Conservation (phyloP, 2,329 filamentous ascomycete genomes). For the Trichoderma oligosporum region DNA sequence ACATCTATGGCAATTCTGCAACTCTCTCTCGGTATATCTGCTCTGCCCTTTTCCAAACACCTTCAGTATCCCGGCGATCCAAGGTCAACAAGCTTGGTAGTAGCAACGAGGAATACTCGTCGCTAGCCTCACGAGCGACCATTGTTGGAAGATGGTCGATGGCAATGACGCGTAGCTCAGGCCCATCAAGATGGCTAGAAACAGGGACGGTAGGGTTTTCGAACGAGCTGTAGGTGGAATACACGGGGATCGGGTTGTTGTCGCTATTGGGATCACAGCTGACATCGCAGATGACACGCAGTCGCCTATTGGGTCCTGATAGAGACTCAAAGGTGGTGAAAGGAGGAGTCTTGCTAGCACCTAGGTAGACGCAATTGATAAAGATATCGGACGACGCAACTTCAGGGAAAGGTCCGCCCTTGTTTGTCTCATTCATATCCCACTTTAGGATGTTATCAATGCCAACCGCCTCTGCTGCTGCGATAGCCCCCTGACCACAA, state of each 20-base stretch:
- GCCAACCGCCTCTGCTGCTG: not conserved
- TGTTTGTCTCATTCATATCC: not conserved
- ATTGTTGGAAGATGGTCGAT: constrained; percentile 79
- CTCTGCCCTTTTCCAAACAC: constrained; percentile 77
- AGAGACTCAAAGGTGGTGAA: constrained; percentile 4
- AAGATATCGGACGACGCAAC: not conserved
- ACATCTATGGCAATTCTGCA: not conserved
- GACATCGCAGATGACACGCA: not conserved
- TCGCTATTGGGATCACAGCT: constrained; percentile 60
- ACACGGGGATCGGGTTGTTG: constrained; percentile 68
- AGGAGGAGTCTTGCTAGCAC: not conserved
- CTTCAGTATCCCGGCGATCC: constrained; percentile 64
- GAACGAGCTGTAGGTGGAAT: constrained; percentile 63
- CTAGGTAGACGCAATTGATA: constrained; percentile 1
- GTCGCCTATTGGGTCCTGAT: not conserved
- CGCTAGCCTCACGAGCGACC: constrained; percentile 75
- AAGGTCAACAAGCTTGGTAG: constrained; percentile 71
- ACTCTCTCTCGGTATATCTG: constrained; percentile 64
- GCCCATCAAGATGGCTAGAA: constrained; percentile 55
- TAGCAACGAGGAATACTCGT: constrained; percentile 74
- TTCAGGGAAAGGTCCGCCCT: not conserved
- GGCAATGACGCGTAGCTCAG: constrained; percentile 71
- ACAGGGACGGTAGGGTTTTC: not conserved
- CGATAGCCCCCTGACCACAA: not conserved
- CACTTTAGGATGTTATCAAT: not conserved